Conservation (phyloP, 75 land plant genomes). For the Picea glauca region DNA sequence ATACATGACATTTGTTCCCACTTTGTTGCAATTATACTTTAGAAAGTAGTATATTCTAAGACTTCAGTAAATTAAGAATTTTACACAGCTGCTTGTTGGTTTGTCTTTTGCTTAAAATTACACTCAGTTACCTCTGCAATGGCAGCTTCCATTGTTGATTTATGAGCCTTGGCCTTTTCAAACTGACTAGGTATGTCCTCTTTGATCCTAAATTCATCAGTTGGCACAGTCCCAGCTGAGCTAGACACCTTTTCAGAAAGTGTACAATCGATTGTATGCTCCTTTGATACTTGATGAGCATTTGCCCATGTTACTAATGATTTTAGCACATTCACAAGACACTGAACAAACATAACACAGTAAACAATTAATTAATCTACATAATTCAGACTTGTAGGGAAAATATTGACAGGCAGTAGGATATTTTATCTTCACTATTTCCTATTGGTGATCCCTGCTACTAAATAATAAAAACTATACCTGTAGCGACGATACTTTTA, state of each 20-base stretch:
- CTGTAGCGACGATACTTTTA: conserved; percentile 85
- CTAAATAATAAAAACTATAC: conserved; percentile 24
- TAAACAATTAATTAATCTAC: not conserved
- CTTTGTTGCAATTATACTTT: not conserved
- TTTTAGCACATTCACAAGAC: conserved; percentile 70
- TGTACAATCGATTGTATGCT: conserved; percentile 10
- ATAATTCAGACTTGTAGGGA: not conserved
- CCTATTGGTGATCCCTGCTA: not conserved
- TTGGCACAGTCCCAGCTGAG: conserved; percentile 12
- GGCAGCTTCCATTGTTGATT: conserved; percentile 82
- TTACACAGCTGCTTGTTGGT: not conserved
- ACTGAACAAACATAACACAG: conserved; percentile 25
- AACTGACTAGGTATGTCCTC: conserved; percentile 53
- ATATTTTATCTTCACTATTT: not conserved
- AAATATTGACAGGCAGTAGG: not conserved
- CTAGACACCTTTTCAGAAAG: conserved; percentile 25
- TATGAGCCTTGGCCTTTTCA: conserved; percentile 87
- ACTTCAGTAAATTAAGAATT: not conserved
- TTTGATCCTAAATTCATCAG: conserved; percentile 24
- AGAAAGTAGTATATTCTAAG: not conserved
- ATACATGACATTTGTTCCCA: not conserved
- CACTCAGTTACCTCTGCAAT: conserved; percentile 61
- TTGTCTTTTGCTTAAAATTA: not conserved
- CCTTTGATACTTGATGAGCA: conserved; percentile 28
- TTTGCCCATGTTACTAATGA: conserved; percentile 76